Evolutionary conservation across 257 asterid genomes (phyloP).

Genomic region (Eucommia ulmoides): DNA sequence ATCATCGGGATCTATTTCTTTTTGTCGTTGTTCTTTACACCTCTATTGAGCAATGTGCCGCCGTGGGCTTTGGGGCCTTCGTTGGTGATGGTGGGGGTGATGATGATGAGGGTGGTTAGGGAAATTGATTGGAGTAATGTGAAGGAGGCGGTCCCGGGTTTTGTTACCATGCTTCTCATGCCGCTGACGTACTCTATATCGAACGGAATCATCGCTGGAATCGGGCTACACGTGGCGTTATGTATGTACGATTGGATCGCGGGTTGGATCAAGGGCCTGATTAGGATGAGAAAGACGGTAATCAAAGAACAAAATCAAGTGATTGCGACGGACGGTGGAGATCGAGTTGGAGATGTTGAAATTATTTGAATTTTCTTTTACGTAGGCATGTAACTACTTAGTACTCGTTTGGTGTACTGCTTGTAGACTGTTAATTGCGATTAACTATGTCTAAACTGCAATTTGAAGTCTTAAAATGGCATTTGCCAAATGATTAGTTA

Average conservation of each 20-base stretch:
- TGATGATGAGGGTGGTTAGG: slow-evolving; percentile 66
- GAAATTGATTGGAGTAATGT: slow-evolving; percentile 57
- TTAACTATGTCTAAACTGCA: too few relatives aligned
- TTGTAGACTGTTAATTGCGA: too few relatives aligned
- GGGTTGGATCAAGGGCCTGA: slow-evolving; percentile 25
- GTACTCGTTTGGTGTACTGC: too few relatives aligned
- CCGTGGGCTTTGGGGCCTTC: slow-evolving; percentile 89
- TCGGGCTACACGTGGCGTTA: slow-evolving; percentile 42
- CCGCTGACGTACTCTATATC: slow-evolving; percentile 71
- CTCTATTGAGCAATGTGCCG: slow-evolving; percentile 55
- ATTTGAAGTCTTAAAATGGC: background rate
- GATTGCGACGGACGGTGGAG: slow-evolving; percentile 23
- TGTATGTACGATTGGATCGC: slow-evolving; percentile 29
- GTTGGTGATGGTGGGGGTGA: slow-evolving; percentile 67
- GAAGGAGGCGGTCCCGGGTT: slow-evolving; percentile 62
- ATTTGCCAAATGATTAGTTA: background rate
- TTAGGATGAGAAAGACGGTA: slow-evolving; percentile 35
- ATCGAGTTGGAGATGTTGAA: slow-evolving; percentile 19
- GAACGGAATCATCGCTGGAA: slow-evolving; percentile 68
- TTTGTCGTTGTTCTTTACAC: slow-evolving; percentile 38
- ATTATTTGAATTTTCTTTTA: background rate
- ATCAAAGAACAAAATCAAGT: slow-evolving; percentile 60
- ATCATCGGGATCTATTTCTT: slow-evolving; percentile 53
- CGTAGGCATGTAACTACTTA: background rate
- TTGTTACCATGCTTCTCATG: slow-evolving; percentile 57